Conservation (phyloP, 208 protist species). For the Naegleria lovaniensis region DNA sequence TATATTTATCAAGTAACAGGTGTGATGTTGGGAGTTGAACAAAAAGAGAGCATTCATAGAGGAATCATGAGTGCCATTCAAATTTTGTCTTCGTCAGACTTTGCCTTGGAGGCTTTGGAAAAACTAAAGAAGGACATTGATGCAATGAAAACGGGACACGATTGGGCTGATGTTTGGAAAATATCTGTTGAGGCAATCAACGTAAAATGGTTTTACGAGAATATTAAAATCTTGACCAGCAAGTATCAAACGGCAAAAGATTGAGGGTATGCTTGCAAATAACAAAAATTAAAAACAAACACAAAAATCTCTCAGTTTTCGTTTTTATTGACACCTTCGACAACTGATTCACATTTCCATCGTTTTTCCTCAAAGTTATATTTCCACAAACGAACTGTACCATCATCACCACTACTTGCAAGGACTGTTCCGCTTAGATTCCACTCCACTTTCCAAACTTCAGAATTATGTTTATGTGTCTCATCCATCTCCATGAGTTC, state of each 20-base stretch:
- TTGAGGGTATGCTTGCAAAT: no score
- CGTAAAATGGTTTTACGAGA: background rate
- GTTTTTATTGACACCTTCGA: background rate
- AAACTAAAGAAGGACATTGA: background rate
- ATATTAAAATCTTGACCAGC: background rate
- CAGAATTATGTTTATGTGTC: constrained; percentile 43
- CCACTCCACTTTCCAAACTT: constrained; percentile 68
- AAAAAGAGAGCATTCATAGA: background rate
- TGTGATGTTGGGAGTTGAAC: background rate
- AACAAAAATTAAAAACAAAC: no score
- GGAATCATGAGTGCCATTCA: background rate
- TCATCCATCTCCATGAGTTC: constrained; percentile 20
- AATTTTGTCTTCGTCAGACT: background rate
- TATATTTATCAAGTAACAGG: background rate
- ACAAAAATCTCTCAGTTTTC: no score
- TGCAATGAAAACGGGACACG: background rate
- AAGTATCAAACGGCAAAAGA: no score
- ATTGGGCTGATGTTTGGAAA: constrained; percentile 15
- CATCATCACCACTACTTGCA: constrained; percentile 28
- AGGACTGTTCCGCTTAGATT: constrained; percentile 68
- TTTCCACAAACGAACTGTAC: background rate
- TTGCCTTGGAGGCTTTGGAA: background rate
- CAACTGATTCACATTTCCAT: background rate
- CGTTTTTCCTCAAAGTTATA: background rate
- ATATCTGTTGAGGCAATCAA: background rate